A percentile compares a stretch with the other conserved stretches of the same genome.
Evolutionary conservation across 805 yeast species (phyloP).

Genomic region (Yamadazyma olivae): DNA sequence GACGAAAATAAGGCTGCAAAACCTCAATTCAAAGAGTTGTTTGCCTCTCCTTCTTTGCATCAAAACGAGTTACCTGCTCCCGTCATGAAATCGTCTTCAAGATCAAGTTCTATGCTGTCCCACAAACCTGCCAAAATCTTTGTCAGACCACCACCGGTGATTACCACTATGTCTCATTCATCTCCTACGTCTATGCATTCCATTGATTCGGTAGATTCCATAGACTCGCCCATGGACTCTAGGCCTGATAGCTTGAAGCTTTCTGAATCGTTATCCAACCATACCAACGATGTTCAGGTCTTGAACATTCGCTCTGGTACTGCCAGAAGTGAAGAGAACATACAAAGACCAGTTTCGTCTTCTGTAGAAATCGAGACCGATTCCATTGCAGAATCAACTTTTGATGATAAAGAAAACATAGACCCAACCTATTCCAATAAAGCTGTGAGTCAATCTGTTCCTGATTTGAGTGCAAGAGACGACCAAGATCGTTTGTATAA

Average conservation of each 20-base stretch:
- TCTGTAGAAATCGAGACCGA: constrained; percentile 17
- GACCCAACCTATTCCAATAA: not conserved
- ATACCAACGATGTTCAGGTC: constrained; percentile 5
- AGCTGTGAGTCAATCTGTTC: constrained; percentile 7
- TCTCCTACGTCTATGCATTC: constrained; percentile 16
- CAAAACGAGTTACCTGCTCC: not conserved
- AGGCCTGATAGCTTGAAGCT: not conserved
- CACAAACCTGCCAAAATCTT: constrained; percentile 1
- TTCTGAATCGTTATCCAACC: not conserved
- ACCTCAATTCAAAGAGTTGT: constrained; percentile 6
- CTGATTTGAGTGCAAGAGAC: constrained; percentile 2
- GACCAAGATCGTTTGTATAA: constrained; percentile 11
- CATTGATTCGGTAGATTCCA: constrained; percentile 7
- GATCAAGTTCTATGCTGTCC: constrained; percentile 6
- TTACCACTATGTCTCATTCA: constrained; percentile 7
- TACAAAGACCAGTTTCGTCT: constrained; percentile 21
- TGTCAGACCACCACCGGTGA: constrained; percentile 11
- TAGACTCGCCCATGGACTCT: not conserved
- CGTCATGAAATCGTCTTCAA: not conserved
- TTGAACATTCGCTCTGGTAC: constrained; percentile 9
- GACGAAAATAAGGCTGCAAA: not conserved
- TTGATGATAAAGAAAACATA: constrained; percentile 9
- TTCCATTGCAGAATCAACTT: not conserved
- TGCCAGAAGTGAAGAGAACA: constrained; percentile 1
- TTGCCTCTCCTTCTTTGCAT: constrained; percentile 4